Evolutionary conservation across 257 asterid species (phyloP), one percentile per base, ranked within the genome.

Genomic region (Gentiana straminea): DNA sequence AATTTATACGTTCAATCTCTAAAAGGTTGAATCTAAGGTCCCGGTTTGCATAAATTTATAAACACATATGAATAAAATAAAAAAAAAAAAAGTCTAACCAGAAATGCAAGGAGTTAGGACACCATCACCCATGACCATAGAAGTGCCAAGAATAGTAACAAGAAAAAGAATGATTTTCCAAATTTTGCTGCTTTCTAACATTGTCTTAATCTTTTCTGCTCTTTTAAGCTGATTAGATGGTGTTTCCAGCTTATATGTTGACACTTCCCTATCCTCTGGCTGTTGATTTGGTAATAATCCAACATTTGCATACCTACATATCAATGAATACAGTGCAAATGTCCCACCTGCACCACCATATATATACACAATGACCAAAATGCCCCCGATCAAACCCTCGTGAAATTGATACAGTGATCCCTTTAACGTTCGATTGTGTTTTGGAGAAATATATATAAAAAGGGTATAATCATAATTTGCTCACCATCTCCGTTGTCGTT

Each of bases 111-210:
- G 94, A 35, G 96, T 86, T 4, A 86, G 81, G 32, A 82, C 68
- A 2, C 96, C 96, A 64, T 84, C 96, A 9, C 96, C 96, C 34
- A 88, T 84, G 4, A 88, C 84, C 96, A 88, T 88, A 13, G 94
- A 78, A 65, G 96, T 88, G 13, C 85, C 96, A 1, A 86, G 81
- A 69, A 84, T 79, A 32, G 92, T 78, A 10, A 77, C 77, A 1
- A 85, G 56, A 33, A 82, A 44, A 6, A 85, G 64, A 4, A 73
- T 50, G 34, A 64, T 35, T 65, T 78, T 81, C 0, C 70, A 74
- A 3, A 57, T 52, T 1, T 44, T 47, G 65, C 84, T 82, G 3
- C 35, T 65, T 58, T 85, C 95, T 3, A 85, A 52, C 48, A 24
- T 62, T 0, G 68, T 49, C 65, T 77, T 67, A 3, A 84, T 39